phyloP scores from a whole-genome alignment of 257 asterid species.

The Perilla frutescens region DNA sequence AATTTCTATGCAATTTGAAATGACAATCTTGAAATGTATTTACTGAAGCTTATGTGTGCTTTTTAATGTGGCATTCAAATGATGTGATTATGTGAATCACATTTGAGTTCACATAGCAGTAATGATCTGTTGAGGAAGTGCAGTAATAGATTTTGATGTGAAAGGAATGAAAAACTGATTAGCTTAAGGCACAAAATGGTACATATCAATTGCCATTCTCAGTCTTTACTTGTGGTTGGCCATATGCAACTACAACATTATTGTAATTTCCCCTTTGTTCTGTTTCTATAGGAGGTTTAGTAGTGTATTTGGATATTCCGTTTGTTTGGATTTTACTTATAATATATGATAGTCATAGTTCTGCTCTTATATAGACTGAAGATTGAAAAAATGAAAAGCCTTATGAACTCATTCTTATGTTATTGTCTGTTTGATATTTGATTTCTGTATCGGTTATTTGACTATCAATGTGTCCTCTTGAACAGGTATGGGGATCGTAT shows the following conservation, averaged over 20 bases:
- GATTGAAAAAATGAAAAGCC: conserved; percentile 3
- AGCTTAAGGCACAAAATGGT: not conserved
- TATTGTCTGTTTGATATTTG: conserved; percentile 23
- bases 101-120: conserved; percentile 3
- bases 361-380: not conserved
- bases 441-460: conserved; percentile 3
- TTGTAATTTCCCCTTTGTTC: not conserved
- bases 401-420: conserved; percentile 14
- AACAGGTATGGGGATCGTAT: conserved; percentile 80
- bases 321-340: conserved; percentile 5
- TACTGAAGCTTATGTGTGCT: not conserved
- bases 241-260: not conserved
- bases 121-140: conserved; percentile 13
- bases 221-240: not conserved
- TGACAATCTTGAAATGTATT: conserved; percentile 16
- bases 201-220: not conserved
- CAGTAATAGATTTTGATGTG: conserved; percentile 18
- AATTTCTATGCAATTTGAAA: conserved; percentile 23
- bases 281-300: not conserved
- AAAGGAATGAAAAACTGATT: not conserved
- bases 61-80: conserved; percentile 18
- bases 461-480: not conserved
- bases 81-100: conserved; percentile 13
- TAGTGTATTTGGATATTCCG: not conserved
- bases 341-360: not conserved